phyloP scores from a whole-genome alignment of 2,329 filamentous ascomycete genomes.

The Cladosporium sp. region DNA sequence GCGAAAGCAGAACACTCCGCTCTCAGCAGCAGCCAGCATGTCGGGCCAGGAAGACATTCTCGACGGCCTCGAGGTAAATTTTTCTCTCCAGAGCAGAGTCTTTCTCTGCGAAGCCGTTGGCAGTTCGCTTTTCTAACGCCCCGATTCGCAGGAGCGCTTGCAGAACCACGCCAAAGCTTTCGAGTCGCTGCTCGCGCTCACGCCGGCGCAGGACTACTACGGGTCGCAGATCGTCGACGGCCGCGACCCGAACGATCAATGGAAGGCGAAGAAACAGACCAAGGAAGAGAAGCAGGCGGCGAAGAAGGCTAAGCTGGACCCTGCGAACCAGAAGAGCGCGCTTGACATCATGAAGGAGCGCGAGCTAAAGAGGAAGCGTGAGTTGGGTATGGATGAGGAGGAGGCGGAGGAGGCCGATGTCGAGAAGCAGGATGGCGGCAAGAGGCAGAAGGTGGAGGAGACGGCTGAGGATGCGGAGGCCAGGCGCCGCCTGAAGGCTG shows the following conservation, averaged over 20 bases:
- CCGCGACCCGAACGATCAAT: slow-evolving; percentile 81
- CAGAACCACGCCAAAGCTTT: slow-evolving; percentile 65
- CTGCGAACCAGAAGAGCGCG: slow-evolving; percentile 81
- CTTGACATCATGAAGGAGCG: slow-evolving; percentile 92
- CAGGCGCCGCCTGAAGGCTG: slow-evolving; percentile 18
- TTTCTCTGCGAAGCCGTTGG: no score
- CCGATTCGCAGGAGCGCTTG: slow-evolving; percentile 43
- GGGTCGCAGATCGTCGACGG: slow-evolving; percentile 41
- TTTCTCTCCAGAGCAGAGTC: background rate
- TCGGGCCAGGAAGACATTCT: slow-evolving; percentile 18
- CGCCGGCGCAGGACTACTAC: slow-evolving; percentile 87
- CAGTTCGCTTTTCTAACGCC: slow-evolving; percentile 12
- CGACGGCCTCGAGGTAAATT: slow-evolving; percentile 30
- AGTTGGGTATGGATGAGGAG: slow-evolving; percentile 53
- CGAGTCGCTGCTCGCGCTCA: slow-evolving; percentile 78
- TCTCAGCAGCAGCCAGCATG: slow-evolving; percentile 5
- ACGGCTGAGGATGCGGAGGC: slow-evolving; percentile 20
- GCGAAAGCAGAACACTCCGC: background rate
- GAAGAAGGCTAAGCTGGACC: slow-evolving; percentile 83
- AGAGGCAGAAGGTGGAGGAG: slow-evolving; percentile 39
- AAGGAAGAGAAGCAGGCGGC: slow-evolving; percentile 79
- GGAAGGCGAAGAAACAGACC: slow-evolving; percentile 91
- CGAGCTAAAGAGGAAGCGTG: slow-evolving; percentile 62
- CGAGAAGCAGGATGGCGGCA: slow-evolving; percentile 33
- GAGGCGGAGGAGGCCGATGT: slow-evolving; percentile 30